Conservation (phyloP, 2,329 filamentous ascomycete species). For the Epichloe aotearoae region DNA sequence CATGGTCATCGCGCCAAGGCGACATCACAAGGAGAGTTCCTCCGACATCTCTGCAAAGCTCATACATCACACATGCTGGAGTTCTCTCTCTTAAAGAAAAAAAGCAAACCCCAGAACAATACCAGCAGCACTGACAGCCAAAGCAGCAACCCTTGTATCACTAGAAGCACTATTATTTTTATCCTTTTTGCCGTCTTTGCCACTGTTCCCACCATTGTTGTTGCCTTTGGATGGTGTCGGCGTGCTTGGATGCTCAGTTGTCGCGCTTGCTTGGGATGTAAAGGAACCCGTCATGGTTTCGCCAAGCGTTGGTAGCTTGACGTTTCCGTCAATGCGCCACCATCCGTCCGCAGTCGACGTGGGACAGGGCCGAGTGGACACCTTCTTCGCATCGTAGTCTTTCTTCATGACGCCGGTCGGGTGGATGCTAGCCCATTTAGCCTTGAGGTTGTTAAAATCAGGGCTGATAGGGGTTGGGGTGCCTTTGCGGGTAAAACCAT, state of each 20-base stretch:
- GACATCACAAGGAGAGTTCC: neutral
- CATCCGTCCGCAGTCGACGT: slow-evolving; percentile 54
- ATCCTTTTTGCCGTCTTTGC: slow-evolving; percentile 4
- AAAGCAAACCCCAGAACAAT: slow-evolving; percentile 17
- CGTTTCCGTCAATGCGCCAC: slow-evolving; percentile 67
- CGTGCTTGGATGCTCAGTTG: slow-evolving; percentile 5
- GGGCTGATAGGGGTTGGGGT: slow-evolving; percentile 60
- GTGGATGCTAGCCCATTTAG: slow-evolving; percentile 59
- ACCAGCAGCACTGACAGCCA: slow-evolving; percentile 15
- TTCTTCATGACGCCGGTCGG: slow-evolving; percentile 55
- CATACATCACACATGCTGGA: neutral
- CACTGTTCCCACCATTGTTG: neutral
- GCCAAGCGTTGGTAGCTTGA: slow-evolving; percentile 56
- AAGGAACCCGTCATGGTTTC: slow-evolving; percentile 27
- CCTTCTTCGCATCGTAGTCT: slow-evolving; percentile 48
- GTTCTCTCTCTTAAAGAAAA: neutral
- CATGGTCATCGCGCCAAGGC: neutral
- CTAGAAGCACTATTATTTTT: slow-evolving; percentile 10
- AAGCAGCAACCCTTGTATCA: slow-evolving; percentile 15
- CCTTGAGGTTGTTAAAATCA: slow-evolving; percentile 67
- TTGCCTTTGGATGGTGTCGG: neutral
- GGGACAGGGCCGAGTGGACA: slow-evolving; percentile 57
- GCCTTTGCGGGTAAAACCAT: slow-evolving; percentile 57
- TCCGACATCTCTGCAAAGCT: neutral
- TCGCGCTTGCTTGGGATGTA: slow-evolving; percentile 8